Conservation (phyloP, 78 protist species). For the Dictyostelium intermedium region DNA sequence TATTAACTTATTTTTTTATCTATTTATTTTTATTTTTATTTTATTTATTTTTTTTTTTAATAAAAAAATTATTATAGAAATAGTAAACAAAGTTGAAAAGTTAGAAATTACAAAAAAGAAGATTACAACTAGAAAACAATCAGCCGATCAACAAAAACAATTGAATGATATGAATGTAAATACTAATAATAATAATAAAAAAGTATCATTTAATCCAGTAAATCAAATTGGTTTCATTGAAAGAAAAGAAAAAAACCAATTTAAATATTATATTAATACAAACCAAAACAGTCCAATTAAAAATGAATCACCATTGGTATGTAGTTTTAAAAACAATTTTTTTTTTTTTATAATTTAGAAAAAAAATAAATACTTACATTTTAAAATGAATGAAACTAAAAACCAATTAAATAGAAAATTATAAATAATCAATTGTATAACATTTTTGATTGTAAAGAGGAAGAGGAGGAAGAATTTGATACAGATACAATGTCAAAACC, state of each 20-base stretch:
- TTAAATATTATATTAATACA: not conserved
- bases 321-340: not conserved
- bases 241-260: constrained; percentile 7
- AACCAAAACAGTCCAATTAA: not conserved
- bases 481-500: constrained; percentile 34
- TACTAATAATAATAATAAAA: not conserved
- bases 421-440: not conserved
- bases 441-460: not conserved
- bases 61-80: not conserved
- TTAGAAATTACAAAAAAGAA: not conserved
- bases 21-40: not conserved
- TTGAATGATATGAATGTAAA: not conserved
- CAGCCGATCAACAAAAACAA: not conserved
- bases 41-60: not conserved
- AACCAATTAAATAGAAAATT: not conserved
- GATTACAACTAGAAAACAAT: not conserved
- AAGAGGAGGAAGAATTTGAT: constrained; percentile 23
- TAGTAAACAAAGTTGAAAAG: not conserved
- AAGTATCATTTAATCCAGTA: constrained; percentile 34
- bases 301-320: constrained; percentile 18
- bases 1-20: too few species aligned
- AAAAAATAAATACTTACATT: not conserved
- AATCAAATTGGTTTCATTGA: constrained; percentile 19
- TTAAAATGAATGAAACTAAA: not conserved
- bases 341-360: too few species aligned